Conservation (phyloP, 306 rosid genomes). For the Casuarina equisetifolia region DNA sequence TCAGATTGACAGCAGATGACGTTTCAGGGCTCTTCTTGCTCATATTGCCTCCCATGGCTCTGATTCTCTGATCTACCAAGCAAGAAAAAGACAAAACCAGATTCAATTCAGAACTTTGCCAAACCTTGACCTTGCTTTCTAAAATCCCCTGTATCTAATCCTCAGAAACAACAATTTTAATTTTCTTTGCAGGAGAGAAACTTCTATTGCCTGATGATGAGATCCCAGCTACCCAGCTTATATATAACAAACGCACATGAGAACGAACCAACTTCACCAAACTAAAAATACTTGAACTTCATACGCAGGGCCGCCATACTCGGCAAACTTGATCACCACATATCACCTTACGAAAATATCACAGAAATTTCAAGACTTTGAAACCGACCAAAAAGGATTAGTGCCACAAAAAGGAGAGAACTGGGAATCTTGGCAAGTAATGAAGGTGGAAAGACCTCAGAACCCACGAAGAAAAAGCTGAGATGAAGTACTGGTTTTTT, state of each 20-base stretch:
- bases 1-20: conserved; percentile 39
- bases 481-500: conserved; percentile 14
- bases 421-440: conserved; percentile 45
- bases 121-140: neutral
- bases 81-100: conserved; percentile 27
- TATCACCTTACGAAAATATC: neutral
- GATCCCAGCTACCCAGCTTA: neutral
- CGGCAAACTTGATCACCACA: conserved; percentile 17
- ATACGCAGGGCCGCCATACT: neutral
- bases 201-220: neutral
- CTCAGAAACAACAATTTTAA: neutral
- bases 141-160: neutral
- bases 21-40: conserved; percentile 67
- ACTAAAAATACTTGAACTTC: conserved; percentile 6
- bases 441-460: conserved; percentile 25
- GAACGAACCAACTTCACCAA: conserved; percentile 23
- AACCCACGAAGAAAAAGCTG: conserved; percentile 28
- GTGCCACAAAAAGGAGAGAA: conserved; percentile 41
- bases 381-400: conserved; percentile 27
- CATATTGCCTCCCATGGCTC: conserved; percentile 75
- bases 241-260: conserved; percentile 2
- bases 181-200: neutral
- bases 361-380: conserved; percentile 2
- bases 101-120: conserved; percentile 27
- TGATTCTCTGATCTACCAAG: conserved; percentile 26